Base-by-base conservation (phyloP, 2,329 filamentous ascomycete species). In the Coniochaeta hoffmannii region DNA sequence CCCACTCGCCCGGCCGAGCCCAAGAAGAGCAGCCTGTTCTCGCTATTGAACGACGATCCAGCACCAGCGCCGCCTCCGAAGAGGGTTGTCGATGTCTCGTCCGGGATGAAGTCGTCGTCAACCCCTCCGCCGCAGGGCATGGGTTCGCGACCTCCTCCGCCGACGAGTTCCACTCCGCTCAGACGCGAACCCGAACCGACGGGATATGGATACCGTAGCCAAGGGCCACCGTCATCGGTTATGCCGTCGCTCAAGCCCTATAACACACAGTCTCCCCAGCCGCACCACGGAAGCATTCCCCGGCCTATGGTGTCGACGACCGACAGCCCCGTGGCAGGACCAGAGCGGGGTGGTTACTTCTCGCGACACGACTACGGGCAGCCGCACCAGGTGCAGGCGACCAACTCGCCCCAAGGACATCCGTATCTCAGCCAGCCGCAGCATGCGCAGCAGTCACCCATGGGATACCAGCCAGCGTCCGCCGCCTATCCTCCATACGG, bases 11-110 rank as follows among this genome's bases (percentile, higher is more conserved):
- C 73, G 35, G 67, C 74, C 2, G 78, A 81, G 60, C 75, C 78
- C n/a, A 86, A 85, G 70, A 83, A 77, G 8, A 85, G 82, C 14
- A 86, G 73, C 59, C 76, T 87, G 58, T 83, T 85, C 77, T 81
- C 81, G 0, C 67, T 87, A 58, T 72, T 87, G 3, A 85, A 85
- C 60, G 81, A 85, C 58, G 83, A 85, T 54, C 75, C 77, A n/a
- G 70, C 75, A 6, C 70, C 76, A 7, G 75, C 75, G n/a, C 68
- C 73, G 1, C 70, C 73, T 53, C 71, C 72, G 0, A 82, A 82
- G 66, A 73, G 79, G 31, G 69, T 82, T 30, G 69, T 59, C 38
- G 79, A 82, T 54, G 71, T 82, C 10, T 70, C 73, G 11, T 64
- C 64, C 53, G 65, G 70, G 11, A 59, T 69, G 34, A 71, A 71